phyloP scores from a whole-genome alignment of 2,329 filamentous ascomycete genomes.

The Aspergillus tanneri region DNA sequence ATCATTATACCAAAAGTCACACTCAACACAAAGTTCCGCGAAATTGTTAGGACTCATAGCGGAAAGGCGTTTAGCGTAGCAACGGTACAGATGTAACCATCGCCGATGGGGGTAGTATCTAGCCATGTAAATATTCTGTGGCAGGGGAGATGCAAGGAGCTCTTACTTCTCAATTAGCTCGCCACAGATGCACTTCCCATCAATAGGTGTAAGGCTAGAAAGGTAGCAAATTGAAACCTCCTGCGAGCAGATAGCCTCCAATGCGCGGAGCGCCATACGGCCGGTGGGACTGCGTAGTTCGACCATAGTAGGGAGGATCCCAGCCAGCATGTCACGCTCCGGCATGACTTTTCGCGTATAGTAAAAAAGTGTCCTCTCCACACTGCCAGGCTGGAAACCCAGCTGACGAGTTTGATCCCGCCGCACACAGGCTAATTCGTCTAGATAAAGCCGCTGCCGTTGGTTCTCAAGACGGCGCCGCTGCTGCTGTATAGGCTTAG shows the following conservation, averaged over 20 bases:
- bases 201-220: slow-evolving; percentile 6
- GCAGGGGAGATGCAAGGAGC: not conserved
- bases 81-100: slow-evolving; percentile 18
- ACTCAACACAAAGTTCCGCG: slow-evolving; percentile 13
- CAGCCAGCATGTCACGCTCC: slow-evolving; percentile 17
- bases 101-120: slow-evolving; percentile 9
- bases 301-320: slow-evolving; percentile 4
- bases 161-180: slow-evolving; percentile 9
- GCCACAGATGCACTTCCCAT: slow-evolving; percentile 8
- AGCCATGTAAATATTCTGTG: slow-evolving; percentile 5
- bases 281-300: slow-evolving; percentile 8
- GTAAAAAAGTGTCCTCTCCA: slow-evolving; percentile 13
- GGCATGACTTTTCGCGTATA: slow-evolving; percentile 14
- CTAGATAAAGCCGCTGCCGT: slow-evolving; percentile 5
- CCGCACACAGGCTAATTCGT: not conserved
- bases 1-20: slow-evolving; percentile 12
- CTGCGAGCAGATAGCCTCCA: slow-evolving; percentile 14
- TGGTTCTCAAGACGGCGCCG: not conserved
- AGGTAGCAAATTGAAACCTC: slow-evolving; percentile 1
- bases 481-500: not conserved
- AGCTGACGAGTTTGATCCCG: not conserved
- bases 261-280: slow-evolving; percentile 1
- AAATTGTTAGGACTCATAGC: slow-evolving; percentile 8
- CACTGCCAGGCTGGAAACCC: not conserved
- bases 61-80: slow-evolving; percentile 3